phyloP scores from a whole-genome alignment of 768 basidiomycete genomes.

The Lactarius trivialis region DNA sequence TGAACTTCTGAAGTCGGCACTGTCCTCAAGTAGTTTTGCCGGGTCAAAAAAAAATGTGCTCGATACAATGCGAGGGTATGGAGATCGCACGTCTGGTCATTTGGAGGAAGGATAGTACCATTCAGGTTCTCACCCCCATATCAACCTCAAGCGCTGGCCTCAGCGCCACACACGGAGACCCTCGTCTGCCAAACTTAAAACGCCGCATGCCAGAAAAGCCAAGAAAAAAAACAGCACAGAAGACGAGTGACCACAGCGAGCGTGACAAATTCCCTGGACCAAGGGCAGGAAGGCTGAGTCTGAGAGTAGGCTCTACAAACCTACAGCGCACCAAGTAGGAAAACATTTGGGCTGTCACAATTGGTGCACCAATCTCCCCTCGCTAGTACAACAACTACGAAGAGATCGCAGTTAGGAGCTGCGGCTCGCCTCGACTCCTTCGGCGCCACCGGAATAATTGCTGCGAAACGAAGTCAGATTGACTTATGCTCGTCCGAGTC shows the following conservation, averaged over 20 bases:
- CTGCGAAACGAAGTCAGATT: not conserved
- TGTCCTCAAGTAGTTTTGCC: not conserved
- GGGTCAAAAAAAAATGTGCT: not conserved
- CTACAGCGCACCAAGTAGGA: not conserved
- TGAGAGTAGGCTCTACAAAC: not conserved
- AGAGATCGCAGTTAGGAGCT: not conserved
- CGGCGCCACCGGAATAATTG: not conserved
- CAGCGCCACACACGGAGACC: constrained; percentile 20
- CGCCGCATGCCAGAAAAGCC: constrained; percentile 14
- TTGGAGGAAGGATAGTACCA: not conserved
- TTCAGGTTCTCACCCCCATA: constrained; percentile 2
- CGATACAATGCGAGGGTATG: not conserved
- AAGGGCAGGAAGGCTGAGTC: not conserved
- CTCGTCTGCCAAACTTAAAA: constrained; percentile 23
- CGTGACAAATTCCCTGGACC: not conserved
- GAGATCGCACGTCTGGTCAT: not conserved
- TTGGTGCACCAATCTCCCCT: not conserved
- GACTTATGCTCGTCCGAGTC: not conserved
- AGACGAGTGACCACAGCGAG: constrained; percentile 7
- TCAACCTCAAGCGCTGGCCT: constrained; percentile 13
- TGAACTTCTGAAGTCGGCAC: not conserved
- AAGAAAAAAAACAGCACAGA: constrained; percentile 15
- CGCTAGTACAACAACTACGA: not conserved
- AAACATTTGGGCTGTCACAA: not conserved
- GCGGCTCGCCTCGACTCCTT: not conserved